Evolutionary conservation across 768 basidiomycete genomes (phyloP).

Genomic region (Panaeolus papilionaceus): DNA sequence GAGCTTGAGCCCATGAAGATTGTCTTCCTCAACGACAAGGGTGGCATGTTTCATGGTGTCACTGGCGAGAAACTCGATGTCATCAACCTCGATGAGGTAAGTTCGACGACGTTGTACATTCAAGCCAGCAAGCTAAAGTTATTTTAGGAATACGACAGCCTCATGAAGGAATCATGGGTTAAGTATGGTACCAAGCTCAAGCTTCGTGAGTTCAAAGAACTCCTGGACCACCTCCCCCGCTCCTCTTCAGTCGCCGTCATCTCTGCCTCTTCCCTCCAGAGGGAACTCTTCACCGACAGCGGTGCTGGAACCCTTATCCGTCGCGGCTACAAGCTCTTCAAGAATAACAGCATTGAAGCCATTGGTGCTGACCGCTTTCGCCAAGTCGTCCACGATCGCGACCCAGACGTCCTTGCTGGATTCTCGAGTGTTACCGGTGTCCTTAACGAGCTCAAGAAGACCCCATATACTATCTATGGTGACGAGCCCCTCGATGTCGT

Average conservation of each 20-base stretch:
- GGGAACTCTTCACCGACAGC: conserved; percentile 97
- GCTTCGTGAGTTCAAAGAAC: conserved; percentile 98
- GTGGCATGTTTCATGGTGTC: conserved; percentile 96
- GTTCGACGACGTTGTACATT: conserved; percentile 20
- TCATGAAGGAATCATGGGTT: conserved; percentile 99
- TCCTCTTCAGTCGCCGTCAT: conserved; percentile 99
- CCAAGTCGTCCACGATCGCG: conserved; percentile 93
- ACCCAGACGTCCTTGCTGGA: conserved; percentile 88
- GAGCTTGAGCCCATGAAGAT: conserved; percentile 99
- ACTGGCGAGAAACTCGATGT: conserved; percentile 95
- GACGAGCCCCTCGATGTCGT: conserved; percentile 97
- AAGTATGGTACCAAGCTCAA: conserved; percentile 99
- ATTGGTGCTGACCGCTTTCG: conserved; percentile 95
- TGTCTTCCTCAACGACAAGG: conserved; percentile 98
- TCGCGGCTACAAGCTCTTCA: conserved; percentile 97
- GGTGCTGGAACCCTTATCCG: conserved; percentile 98
- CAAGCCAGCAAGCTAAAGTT: background rate
- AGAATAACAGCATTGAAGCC: conserved; percentile 78
- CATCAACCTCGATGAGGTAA: conserved; percentile 96
- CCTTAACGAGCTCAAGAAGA: conserved; percentile 78
- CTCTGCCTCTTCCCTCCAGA: conserved; percentile 89
- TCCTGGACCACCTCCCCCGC: conserved; percentile 96
- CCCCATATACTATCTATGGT: conserved; percentile 95
- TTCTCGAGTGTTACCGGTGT: conserved; percentile 87
- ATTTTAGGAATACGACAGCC: conserved; percentile 86